Evolutionary conservation across 805 yeast genomes (phyloP), one percentile per base, ranked within the genome.

Genomic region (Ogataea polymorpha): DNA sequence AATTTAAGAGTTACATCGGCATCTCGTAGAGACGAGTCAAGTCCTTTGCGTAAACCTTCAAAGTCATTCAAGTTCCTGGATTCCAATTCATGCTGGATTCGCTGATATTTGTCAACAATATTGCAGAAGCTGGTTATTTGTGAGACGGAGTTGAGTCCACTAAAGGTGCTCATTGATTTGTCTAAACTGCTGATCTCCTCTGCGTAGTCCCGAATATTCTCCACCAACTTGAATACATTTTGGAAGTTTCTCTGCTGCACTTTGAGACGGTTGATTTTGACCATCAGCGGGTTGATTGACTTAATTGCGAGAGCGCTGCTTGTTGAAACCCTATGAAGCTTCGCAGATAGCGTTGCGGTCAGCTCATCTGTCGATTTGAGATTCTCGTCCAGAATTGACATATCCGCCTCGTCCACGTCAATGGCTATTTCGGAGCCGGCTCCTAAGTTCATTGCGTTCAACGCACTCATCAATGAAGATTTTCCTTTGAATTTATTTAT

Each of bases 351-450:
- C 32, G 73, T 63, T 2, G 61, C 55, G 8, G 88, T 75, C 29
- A 87, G 62, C 14, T 68, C 70, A 28, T 75, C 73, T 3, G 87
- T 76, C 39, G 78, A 74, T 35, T 70, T 62, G 24, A 90, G 68
- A 39, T 84, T 81, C 54, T 85, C 93, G 38, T 86, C 84, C 23
- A 89, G 71, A 4, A 89, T 89, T 2, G 87, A 81, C 24, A 87
- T 80, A 51, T 88, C 96, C 2, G 90, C 89, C 58, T 83, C 91
- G 54, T 85, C 90, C 2, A 80, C 67, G 53, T 83, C 90, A 20
- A 79, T 46, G 12, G 39, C 34, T 23, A 47, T 40, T 15, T 46
- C 44, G 27, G 29, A 32, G 21, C 31, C 14, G 10, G 30, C 18
- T 6, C 29, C 21, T 20, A 15, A 14, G 7, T 20, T 17, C 18